These are phyloP conservation scores for Cutaneotrichosporon cavernicola DNA, from an alignment of 1,284 basidiomycete genomes.

Conservation along the genomic window DNA sequence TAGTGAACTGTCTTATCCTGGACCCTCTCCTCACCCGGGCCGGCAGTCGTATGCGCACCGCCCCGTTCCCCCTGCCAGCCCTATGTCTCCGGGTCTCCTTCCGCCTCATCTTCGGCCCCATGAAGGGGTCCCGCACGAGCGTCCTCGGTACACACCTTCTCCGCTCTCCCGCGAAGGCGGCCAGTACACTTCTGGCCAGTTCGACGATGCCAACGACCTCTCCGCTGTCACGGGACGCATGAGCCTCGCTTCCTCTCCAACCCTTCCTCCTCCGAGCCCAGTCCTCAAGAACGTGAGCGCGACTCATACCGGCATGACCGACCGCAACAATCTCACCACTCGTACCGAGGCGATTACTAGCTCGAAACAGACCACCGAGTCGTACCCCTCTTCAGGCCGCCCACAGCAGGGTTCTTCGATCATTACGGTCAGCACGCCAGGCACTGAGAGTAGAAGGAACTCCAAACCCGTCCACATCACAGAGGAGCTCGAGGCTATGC, in stretches of 20 bases:
- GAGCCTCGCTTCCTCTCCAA: no score
- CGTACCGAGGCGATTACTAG: not conserved
- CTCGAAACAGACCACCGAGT: not conserved
- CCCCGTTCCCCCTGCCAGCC: not conserved
- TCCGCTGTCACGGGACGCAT: no score
- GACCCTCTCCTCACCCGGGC: not conserved
- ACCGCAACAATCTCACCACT: no score
- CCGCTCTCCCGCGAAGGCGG: not conserved
- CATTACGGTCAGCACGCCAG: not conserved
- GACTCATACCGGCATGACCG: no score
- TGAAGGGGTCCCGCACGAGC: not conserved
- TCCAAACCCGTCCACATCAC: slow-evolving; percentile 13
- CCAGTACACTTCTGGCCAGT: not conserved
- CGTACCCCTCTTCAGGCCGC: not conserved
- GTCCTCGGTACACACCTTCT: slow-evolving; percentile 1
- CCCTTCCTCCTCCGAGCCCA: no score
- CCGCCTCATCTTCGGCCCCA: not conserved
- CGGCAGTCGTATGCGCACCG: no score
- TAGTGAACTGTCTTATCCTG: not conserved
- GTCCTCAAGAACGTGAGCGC: no score
- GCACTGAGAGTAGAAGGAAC: not conserved
- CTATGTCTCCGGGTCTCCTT: not conserved
- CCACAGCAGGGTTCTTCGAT: not conserved
- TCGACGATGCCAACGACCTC: not conserved
- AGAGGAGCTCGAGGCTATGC: slow-evolving; percentile 27